A percentile compares a stretch with the other conserved stretches of the same genome.
Conservation (phyloP, 768 basidiomycete genomes). For the Dendrothele bispora region DNA sequence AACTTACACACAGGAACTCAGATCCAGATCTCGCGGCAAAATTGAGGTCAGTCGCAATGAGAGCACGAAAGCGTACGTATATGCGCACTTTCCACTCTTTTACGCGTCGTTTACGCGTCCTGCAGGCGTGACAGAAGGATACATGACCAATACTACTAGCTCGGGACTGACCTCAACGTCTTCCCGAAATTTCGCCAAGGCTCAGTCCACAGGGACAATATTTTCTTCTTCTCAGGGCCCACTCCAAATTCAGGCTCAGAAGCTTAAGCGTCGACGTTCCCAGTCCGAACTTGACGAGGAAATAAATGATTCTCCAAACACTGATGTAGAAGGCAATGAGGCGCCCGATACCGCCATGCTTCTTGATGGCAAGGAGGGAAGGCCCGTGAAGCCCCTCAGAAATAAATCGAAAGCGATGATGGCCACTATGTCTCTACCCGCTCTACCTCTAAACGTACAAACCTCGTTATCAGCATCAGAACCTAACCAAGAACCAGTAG, state of each 20-base stretch:
- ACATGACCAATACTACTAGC: slow-evolving; percentile 36
- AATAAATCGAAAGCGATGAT: slow-evolving; percentile 17
- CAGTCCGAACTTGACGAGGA: slow-evolving; percentile 27
- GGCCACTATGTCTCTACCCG: slow-evolving; percentile 12
- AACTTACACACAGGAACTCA: too few relatives aligned
- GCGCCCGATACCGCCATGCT: slow-evolving; percentile 20
- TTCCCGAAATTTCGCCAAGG: slow-evolving; percentile 40
- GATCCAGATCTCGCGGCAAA: too few relatives aligned
- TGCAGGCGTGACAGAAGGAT: slow-evolving; percentile 63
- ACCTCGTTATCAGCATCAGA: too few relatives aligned
- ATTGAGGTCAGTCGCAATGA: too few relatives aligned
- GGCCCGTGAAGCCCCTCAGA: slow-evolving; percentile 41
- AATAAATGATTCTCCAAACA: slow-evolving; percentile 31
- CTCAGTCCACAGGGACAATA: slow-evolving; percentile 40
- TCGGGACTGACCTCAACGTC: too few relatives aligned
- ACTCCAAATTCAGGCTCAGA: too few relatives aligned
- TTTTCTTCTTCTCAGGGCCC: slow-evolving; percentile 60
- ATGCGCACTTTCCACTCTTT: too few relatives aligned
- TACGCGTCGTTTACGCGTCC: slow-evolving; percentile 23
- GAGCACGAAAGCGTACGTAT: too few relatives aligned
- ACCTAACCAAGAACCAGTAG: too few relatives aligned
- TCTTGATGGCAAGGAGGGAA: slow-evolving; percentile 19
- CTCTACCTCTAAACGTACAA: too few relatives aligned
- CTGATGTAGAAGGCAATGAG: slow-evolving; percentile 16
- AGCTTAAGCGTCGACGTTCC: too few relatives aligned